phyloP scores from a whole-genome alignment of 2,329 filamentous ascomycete genomes.

The Stachybotrys chartarum region DNA sequence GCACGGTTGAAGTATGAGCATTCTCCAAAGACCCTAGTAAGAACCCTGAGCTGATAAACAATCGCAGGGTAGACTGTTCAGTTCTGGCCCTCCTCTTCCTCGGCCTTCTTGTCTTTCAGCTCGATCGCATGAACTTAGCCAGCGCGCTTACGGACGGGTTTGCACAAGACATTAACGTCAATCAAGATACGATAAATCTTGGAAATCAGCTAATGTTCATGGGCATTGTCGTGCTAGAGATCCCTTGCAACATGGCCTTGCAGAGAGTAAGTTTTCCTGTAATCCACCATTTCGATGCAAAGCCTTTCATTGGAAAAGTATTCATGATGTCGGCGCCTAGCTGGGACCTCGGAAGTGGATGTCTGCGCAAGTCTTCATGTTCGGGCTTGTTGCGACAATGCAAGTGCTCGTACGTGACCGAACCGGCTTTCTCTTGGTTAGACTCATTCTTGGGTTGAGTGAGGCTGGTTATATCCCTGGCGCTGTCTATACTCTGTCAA shows the following conservation, averaged over 20 bases:
- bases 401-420: constrained; percentile 35
- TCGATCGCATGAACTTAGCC: constrained; percentile 46
- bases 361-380: constrained; percentile 37
- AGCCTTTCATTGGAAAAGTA: neutral
- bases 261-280: constrained; percentile 13
- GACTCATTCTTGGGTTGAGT: constrained; percentile 36
- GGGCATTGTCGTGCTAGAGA: constrained; percentile 41
- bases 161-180: constrained; percentile 31
- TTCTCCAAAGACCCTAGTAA: neutral
- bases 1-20: neutral
- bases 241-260: constrained; percentile 41
- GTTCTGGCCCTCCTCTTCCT: constrained; percentile 42
- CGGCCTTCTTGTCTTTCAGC: constrained; percentile 42
- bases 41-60: too few species aligned
- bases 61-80: constrained; percentile 34
- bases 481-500: constrained; percentile 42
- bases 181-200: constrained; percentile 40
- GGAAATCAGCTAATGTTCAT: constrained; percentile 48
- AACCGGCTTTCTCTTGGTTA: constrained; percentile 35
- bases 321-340: constrained; percentile 11
- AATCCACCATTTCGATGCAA: neutral
- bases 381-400: constrained; percentile 37
- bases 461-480: constrained; percentile 47
- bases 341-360: constrained; percentile 41
- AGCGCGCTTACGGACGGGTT: constrained; percentile 43